These are phyloP conservation scores for Fagopyrum homotropicum DNA, from an alignment of 148 eudicot genomes.

Conservation along the genomic window DNA sequence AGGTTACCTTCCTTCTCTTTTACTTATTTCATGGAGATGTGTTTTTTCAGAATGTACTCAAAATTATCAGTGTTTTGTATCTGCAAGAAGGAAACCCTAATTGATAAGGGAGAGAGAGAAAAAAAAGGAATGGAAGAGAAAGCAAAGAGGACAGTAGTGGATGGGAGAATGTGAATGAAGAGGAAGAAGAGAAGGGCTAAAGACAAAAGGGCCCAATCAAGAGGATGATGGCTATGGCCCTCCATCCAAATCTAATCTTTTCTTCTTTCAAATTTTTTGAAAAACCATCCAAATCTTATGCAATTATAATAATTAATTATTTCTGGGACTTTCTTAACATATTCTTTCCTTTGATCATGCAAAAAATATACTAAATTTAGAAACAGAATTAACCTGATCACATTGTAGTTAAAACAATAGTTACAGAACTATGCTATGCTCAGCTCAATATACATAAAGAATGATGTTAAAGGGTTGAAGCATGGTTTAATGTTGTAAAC, in stretches of 20 bases:
- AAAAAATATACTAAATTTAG: background rate
- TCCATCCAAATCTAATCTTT: background rate
- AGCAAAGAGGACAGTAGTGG: conserved; percentile 13
- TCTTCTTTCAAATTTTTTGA: background rate
- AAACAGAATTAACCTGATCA: background rate
- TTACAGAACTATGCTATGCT: background rate
- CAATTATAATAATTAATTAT: background rate
- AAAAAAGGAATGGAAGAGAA: conserved; percentile 12
- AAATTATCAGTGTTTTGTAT: background rate
- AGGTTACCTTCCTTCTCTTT: background rate
- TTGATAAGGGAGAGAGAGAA: background rate
- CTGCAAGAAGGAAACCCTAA: conserved; percentile 8
- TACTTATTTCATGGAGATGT: background rate
- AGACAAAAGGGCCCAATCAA: conserved; percentile 14
- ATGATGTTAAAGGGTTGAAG: too few species aligned
- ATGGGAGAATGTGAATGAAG: conserved; percentile 14
- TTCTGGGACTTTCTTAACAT: background rate
- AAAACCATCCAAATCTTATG: background rate
- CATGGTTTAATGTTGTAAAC: too few species aligned
- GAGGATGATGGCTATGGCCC: background rate
- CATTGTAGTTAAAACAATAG: background rate
- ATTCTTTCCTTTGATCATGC: background rate
- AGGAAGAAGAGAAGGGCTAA: background rate
- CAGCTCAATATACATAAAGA: too few species aligned
- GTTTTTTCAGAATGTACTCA: background rate